These are phyloP conservation scores for Corylus avellana DNA, from an alignment of 306 rosid species.

Conservation along the genomic window DNA sequence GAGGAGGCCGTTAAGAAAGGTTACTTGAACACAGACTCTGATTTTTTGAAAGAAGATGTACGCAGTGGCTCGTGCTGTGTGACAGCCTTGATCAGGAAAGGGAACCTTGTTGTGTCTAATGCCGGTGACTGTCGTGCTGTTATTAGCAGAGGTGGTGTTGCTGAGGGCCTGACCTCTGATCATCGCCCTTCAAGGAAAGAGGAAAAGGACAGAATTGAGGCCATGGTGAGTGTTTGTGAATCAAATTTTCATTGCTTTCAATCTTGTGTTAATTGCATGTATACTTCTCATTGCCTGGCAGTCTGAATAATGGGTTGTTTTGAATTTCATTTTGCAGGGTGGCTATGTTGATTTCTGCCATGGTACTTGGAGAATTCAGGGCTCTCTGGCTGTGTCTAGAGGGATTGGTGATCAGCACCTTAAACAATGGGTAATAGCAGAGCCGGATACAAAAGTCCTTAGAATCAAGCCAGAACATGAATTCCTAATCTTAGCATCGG, in stretches of 20 bases:
- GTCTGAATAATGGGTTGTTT: slow-evolving; percentile 16
- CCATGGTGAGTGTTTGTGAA: slow-evolving; percentile 44
- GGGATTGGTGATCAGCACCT: slow-evolving; percentile 80
- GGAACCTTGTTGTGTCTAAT: slow-evolving; percentile 75
- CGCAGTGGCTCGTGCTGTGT: slow-evolving; percentile 87
- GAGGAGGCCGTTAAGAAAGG: slow-evolving; percentile 80
- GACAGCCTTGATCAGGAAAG: slow-evolving; percentile 74
- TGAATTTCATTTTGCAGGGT: slow-evolving; percentile 57
- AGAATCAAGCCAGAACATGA: slow-evolving; percentile 68
- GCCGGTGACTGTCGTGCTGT: slow-evolving; percentile 98
- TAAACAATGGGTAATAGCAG: slow-evolving; percentile 84
- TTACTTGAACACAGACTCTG: slow-evolving; percentile 78
- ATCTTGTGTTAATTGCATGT: slow-evolving; percentile 1
- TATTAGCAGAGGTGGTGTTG: slow-evolving; percentile 73
- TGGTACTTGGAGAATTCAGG: slow-evolving; percentile 90
- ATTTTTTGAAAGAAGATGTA: slow-evolving; percentile 67
- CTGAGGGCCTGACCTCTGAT: slow-evolving; percentile 85
- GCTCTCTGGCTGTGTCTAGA: slow-evolving; percentile 88
- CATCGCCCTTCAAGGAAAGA: slow-evolving; percentile 88
- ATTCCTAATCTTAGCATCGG: slow-evolving; percentile 88
- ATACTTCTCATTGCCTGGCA: neutral
- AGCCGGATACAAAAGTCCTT: slow-evolving; percentile 78
- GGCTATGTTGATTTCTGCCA: slow-evolving; percentile 89
- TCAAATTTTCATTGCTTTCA: neutral
- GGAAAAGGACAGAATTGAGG: slow-evolving; percentile 75